Evolutionary conservation across 2,329 filamentous ascomycete genomes (phyloP).

Genomic region (Colletotrichum abscissum): DNA sequence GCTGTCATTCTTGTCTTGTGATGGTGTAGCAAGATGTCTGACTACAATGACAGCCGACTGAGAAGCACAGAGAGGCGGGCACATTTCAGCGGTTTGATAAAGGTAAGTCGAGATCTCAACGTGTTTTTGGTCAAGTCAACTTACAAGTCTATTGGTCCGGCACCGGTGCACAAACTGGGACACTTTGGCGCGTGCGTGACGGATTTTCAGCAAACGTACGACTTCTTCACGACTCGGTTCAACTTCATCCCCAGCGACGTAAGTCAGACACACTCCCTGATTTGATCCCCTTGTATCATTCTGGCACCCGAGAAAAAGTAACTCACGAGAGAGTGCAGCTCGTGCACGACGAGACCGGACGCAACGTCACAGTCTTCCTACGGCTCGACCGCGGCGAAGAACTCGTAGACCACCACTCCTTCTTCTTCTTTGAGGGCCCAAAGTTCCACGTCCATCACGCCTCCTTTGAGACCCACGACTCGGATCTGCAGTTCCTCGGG

Average conservation of each 20-base stretch:
- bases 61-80: constrained; percentile 55
- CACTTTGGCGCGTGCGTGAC: constrained; percentile 67
- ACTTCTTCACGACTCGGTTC: constrained; percentile 63
- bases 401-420: constrained; percentile 62
- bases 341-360: constrained; percentile 37
- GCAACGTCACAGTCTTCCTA: constrained; percentile 58
- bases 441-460: constrained; percentile 73
- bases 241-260: constrained; percentile 64
- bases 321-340: constrained; percentile 18
- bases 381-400: constrained; percentile 56
- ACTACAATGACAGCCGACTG: constrained; percentile 47
- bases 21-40: not conserved
- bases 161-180: constrained; percentile 63
- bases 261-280: constrained; percentile 22
- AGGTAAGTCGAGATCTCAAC: no score
- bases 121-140: no score
- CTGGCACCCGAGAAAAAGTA: no score
- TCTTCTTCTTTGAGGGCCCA: constrained; percentile 61
- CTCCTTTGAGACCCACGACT: constrained; percentile 77
- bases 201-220: constrained; percentile 57
- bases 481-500: constrained; percentile 76
- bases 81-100: constrained; percentile 53
- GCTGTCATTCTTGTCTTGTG: no score
- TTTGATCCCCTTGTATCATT: no score
- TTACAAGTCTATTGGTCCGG: constrained; percentile 56